Base-by-base conservation (phyloP, 2,329 filamentous ascomycete species). In the Colletotrichum limetticola region DNA sequence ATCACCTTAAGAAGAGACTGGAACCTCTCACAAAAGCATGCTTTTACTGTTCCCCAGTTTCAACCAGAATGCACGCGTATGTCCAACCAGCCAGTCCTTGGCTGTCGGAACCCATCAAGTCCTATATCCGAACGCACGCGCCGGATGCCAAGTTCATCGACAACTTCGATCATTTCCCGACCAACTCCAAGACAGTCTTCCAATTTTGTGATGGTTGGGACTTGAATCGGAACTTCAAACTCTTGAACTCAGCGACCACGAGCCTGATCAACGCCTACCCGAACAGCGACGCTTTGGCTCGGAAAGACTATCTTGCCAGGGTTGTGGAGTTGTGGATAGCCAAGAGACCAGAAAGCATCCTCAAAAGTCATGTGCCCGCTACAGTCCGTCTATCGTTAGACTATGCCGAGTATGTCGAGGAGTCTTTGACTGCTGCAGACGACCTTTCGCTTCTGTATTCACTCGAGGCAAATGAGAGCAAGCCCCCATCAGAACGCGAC, bases 191-290 rank as follows among this genome's bases (percentile, higher is more conserved):
- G 22, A 74, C 64, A 0, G 72, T 79, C 1, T 80, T 83, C 22
- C 81, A 84, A 46, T 78, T 78, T 32, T 82, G 82, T 52, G 79
- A 83, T 42, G 82, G 82, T 6, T 82, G 79, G 79, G 77, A 77
- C 16, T 72, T 84, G 3, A 82, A 79, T 28, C 74, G 74, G 22
- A 78, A 83, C 68, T 84, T 84, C 57, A 76, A 79, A 7, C 65
- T 78, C 2, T 37, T 82, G 22, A 84, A 83, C 66, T 75, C 67
- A 2, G 76, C 79, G 0, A 74, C 76, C 1, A 76, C 55, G 12
- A 79, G 76, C 3, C 77, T 84, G 9, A 80, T 84, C 71, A 84
- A 84, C 56, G 81, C 82, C 0, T 84, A 84, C 30, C 82, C 82
- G 19, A 83, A 79, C 71, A 84, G 82, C 68, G 82, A 84, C 60